Evolutionary conservation across 2,329 filamentous ascomycete genomes (phyloP), one percentile per base, ranked within the genome.

Genomic region (Talaromyces sp.): DNA sequence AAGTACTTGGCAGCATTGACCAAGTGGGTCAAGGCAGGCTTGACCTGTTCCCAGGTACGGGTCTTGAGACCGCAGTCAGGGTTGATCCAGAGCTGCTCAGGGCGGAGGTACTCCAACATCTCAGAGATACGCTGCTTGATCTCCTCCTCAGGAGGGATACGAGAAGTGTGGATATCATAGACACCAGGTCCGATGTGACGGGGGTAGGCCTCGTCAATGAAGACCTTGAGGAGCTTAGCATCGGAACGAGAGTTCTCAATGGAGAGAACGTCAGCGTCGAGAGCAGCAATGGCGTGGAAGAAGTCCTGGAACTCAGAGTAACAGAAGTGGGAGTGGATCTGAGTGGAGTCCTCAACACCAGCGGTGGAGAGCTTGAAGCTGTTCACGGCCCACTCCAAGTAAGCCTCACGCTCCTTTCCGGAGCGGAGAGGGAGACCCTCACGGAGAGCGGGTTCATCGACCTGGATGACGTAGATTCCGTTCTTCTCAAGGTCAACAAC

Each of bases 251-350:
- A 96, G 92, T 99, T 99, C 90, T 99, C 95, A 74, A 99, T 99
- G 78, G 92, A 96, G 76, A 99, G 89, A 69, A 99, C 95, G 82
- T 99, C 95, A 69, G 95, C 94, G 79, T 99, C 95, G 70, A 99
- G 90, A 68, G 95, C 94, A 70, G 95, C 92, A 74, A 99, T 99
- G 83, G 95, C 95, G 84, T 98, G 92, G 93, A 99, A 99, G 88
- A 99, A 99, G 87, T 99, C 95, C 85, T 99, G 95, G 92, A 99
- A 99, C 87, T 99, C 95, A 62, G 95, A 98, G 90, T 99, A 99
- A 83, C 95, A 99, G 91, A 99, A 99, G 87, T 99, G 95, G 70
- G 93, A 97, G 90, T 99, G 95, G 81, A 99, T 97, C 87, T 99
- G 95, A 72, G 95, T 99, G 66, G 90, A 91, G 82, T 99, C 92